Evolutionary conservation across 139 green algal species (phyloP).

Genomic region (Coelastrella sp.): DNA sequence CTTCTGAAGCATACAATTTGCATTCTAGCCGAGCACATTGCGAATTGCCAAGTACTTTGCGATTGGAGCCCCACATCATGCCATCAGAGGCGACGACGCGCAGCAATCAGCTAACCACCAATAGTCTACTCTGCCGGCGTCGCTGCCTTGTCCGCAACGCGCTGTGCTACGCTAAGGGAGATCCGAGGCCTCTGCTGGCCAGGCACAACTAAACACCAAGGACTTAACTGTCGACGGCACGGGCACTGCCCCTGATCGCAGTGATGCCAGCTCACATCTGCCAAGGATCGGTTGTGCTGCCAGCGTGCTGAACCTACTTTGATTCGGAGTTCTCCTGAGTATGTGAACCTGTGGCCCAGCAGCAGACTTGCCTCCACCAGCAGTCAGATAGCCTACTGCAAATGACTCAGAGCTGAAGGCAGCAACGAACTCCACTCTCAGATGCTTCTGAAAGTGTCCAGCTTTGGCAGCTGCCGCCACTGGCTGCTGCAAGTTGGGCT

Average conservation of each 20-base stretch:
- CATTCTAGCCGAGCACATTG: too few species aligned
- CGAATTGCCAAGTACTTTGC: too few species aligned
- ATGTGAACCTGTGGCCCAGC: not conserved
- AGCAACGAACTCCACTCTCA: constrained; percentile 61
- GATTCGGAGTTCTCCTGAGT: not conserved
- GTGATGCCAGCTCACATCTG: too few species aligned
- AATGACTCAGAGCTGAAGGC: constrained; percentile 67
- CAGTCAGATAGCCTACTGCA: constrained; percentile 56
- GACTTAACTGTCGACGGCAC: not conserved
- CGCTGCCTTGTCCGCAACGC: not conserved
- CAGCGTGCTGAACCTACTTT: too few species aligned
- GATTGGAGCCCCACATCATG: too few species aligned
- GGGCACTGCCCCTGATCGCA: too few species aligned
- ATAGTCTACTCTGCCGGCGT: too few species aligned
- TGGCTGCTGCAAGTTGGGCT: not conserved
- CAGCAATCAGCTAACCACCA: too few species aligned
- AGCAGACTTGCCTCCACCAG: not conserved
- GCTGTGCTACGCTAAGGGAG: not conserved
- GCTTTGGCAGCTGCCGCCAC: not conserved
- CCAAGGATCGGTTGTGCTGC: not conserved
- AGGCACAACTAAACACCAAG: not conserved
- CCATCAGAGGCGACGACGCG: too few species aligned
- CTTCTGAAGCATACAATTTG: too few species aligned
- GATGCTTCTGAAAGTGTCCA: not conserved
- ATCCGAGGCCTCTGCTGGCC: not conserved